phyloP scores from a whole-genome alignment of 2,329 filamentous ascomycete genomes.

The Samsoniella hepiali region DNA sequence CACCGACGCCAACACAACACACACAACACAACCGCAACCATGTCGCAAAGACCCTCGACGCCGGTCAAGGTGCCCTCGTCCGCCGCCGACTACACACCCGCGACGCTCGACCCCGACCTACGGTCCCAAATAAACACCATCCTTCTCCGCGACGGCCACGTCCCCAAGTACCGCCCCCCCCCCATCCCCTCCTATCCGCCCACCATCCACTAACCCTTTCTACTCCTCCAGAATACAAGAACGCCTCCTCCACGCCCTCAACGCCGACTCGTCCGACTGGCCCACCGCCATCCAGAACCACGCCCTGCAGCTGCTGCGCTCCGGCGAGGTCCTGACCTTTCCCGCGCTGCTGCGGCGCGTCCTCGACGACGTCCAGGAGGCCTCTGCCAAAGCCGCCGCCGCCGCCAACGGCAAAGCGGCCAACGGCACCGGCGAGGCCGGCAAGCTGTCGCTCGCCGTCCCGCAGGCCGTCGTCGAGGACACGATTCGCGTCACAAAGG shows the following conservation, averaged over 20 bases:
- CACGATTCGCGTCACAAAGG: constrained; percentile 56
- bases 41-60: constrained; percentile 49
- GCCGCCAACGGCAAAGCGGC: constrained; percentile 27
- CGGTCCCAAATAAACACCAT: constrained; percentile 60
- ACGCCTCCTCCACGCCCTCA: constrained; percentile 58
- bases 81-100: constrained; percentile 57
- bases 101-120: constrained; percentile 59
- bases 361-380: constrained; percentile 58
- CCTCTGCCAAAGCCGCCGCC: constrained; percentile 32
- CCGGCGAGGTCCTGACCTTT: constrained; percentile 57
- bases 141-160: constrained; percentile 57
- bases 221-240: constrained; percentile 56
- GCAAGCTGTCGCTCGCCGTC: constrained; percentile 47
- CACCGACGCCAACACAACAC: background rate
- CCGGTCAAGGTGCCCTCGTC: constrained; percentile 60
- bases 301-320: constrained; percentile 58
- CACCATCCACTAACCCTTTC: background rate
- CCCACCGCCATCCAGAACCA: constrained; percentile 58
- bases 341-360: constrained; percentile 59
- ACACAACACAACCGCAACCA: constrained; percentile 22
- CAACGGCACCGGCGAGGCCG: constrained; percentile 25
- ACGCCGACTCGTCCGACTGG: constrained; percentile 60
- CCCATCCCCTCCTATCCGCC: background rate
- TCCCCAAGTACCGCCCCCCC: constrained; percentile 46
- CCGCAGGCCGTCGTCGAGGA: constrained; percentile 60